Percentiles rank a stretch among this genome's conserved stretches.
Evolutionary conservation across 2,329 filamentous ascomycete species (phyloP).

Genomic region (Diplodia intermedia): DNA sequence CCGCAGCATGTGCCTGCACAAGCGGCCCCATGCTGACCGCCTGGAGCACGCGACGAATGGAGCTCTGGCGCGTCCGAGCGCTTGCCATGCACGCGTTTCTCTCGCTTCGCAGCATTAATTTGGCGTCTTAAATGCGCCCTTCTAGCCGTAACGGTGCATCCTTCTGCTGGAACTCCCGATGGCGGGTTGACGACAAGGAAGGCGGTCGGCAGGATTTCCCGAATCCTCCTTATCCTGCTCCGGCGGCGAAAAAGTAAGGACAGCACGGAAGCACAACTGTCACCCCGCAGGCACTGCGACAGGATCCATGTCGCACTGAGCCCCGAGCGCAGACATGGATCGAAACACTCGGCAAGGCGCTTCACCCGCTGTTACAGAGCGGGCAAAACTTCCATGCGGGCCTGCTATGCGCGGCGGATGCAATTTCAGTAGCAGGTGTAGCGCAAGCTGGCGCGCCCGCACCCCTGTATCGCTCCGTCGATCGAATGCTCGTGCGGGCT

Average conservation of each 20-base stretch:
- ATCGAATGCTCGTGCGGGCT: conserved; percentile 17
- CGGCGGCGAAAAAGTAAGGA: background rate
- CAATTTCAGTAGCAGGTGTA: conserved; percentile 12
- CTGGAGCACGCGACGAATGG: conserved; percentile 12
- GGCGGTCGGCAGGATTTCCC: background rate
- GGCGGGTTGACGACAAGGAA: background rate
- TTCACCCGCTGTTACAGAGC: conserved; percentile 10
- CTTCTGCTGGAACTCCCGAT: conserved; percentile 2
- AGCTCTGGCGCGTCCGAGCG: conserved; percentile 1
- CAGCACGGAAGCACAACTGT: background rate
- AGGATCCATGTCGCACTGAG: conserved; percentile 11
- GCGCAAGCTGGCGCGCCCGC: conserved; percentile 11
- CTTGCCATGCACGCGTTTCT: background rate
- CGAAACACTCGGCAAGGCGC: conserved; percentile 4
- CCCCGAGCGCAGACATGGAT: conserved; percentile 3
- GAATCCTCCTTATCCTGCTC: background rate
- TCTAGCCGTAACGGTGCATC: conserved; percentile 3
- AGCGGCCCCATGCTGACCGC: conserved; percentile 1
- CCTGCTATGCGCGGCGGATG: conserved; percentile 10
- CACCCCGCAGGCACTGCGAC: background rate
- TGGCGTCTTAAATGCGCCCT: conserved; percentile 3
- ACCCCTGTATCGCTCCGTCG: conserved; percentile 13
- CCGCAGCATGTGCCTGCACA: conserved; percentile 5
- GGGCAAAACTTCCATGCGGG: background rate
- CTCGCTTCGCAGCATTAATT: conserved; percentile 17